A percentile compares a stretch with the other conserved stretches of the same genome.
phyloP scores from a whole-genome alignment of 345 rosid genomes.

The Heritiera fomes region DNA sequence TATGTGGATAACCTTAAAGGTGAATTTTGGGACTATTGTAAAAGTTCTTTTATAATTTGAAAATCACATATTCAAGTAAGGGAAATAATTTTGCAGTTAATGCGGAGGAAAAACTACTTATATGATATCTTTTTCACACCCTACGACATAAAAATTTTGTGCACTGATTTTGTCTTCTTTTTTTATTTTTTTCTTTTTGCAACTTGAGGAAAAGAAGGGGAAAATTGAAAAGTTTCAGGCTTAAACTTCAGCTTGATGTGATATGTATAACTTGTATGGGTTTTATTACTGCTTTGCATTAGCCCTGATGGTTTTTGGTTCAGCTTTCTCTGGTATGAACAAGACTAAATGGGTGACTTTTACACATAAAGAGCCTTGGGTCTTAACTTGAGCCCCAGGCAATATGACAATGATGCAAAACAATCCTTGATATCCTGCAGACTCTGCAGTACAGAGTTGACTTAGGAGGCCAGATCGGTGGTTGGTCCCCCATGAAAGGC shows the following conservation, averaged over 20 bases:
- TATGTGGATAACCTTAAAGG: neutral
- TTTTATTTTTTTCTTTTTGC: neutral
- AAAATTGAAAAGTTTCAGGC: neutral
- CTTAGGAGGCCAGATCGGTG: neutral
- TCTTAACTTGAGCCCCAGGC: neutral
- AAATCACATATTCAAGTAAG: too few relatives aligned
- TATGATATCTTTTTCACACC: too few relatives aligned
- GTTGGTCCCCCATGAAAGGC: neutral
- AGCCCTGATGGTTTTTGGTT: neutral
- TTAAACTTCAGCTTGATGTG: neutral
- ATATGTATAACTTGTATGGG: neutral
- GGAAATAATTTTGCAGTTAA: too few relatives aligned
- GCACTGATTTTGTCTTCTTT: too few relatives aligned
- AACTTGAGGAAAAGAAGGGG: neutral
- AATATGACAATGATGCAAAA: neutral
- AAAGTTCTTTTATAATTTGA: too few relatives aligned
- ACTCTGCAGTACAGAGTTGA: neutral
- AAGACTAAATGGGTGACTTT: neutral
- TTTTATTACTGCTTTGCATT: neutral
- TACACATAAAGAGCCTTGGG: neutral
- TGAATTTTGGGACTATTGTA: too few relatives aligned
- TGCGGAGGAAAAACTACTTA: too few relatives aligned
- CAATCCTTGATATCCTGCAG: neutral
- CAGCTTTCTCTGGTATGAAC: neutral
- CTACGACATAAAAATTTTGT: too few relatives aligned